Evolutionary conservation across 1,284 basidiomycete species (phyloP), one percentile per base, ranked within the genome.

Genomic region (Irpex rosettiformis): DNA sequence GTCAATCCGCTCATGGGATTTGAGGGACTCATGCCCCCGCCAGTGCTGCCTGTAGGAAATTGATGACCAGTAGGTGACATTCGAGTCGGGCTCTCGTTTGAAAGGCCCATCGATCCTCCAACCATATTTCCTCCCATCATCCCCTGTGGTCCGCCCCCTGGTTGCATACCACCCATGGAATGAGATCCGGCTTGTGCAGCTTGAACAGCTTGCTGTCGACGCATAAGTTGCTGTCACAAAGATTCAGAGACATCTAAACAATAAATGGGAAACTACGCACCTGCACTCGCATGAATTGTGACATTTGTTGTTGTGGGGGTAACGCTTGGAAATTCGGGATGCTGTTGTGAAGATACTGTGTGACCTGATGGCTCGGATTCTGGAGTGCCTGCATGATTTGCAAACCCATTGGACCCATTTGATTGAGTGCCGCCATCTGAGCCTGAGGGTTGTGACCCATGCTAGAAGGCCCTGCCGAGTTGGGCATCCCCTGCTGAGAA

Each of bases 271-370:
- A n/a, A 51, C 42, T 7, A 72, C 75, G 56, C 63, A 87, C 85
- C 74, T 83, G 82, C 22, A 82, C 68, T 58, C 72, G 63, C 47
- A 81, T 70, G 72, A 89, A 75, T 65, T 76, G 81, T 66, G 84
- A 82, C 61, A 89, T 65, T 70, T 89, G 86, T 63, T 79, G 73
- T 59, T 73, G 77, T 4, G 78, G 48, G 7, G 85, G 78, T 58
- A 88, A 65, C 22, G 68, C 66, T 63, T 74, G 72, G 65, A 90
- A 89, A 6, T 76, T 76, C 16, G 84, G 86, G 3, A 84, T 67
- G 30, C 73, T 73, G 53, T 77, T 72, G 3, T 73, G 64, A 71
- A 89, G 76, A 61, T 83, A 81, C 59, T 80, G 76, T 67, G 86
- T 71, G 58, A 89, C 75, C 29, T 83, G 81, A 67, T 89, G 83